Base-by-base conservation (phyloP, 108 stramenopile species). In the Chaetoceros tenuissimus region DNA sequence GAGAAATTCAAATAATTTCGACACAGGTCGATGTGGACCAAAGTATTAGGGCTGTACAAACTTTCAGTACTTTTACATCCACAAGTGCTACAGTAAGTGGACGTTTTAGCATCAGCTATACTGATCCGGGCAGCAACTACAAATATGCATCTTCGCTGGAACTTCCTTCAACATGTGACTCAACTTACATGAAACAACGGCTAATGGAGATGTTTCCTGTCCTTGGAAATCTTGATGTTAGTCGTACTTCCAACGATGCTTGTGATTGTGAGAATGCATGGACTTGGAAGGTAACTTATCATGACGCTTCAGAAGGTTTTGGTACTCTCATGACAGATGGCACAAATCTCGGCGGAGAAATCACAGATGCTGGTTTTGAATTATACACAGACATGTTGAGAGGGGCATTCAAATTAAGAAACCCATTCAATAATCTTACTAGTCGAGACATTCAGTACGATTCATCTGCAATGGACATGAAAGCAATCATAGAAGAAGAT, bases 231-330 rank as follows among this genome's bases (percentile, higher is more conserved):
- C 52, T 87, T 31, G 48, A 55, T 21, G 78, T 79, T 19, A 53
- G 53, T 7, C 55, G 74, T 31, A 40, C 50, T 18, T 23, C 25
- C 3, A 85, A 87, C 61, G 48, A 28, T 50, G 64, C 28, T 54
- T 87, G 86, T 50, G 78, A 75, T 17, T 82, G 83, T 50, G 20
- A 59, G 21, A 78, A 82, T 49, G 72, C 72, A n/a, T 82, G 67
- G 75, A 65, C 47, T 5, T 88, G 87, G 87, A 76, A 66, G 19
- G 54, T 88, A 0, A 83, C 79, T 2, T 82, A 83, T 55, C 46
- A 71, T 3, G 83, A 82, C 44, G 53, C 67, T 2, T 55, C 53
- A 27, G 58, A 46, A 2, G 56, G 63, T 2, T 56, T 59, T 30
- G 49, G 50, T 17, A 46, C 34, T 13, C 45, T 80, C n/a, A 56